These are phyloP conservation scores for Friedmanniomyces endolithicus DNA, from an alignment of 495 filamentous ascomycete species.

Conservation along the genomic window DNA sequence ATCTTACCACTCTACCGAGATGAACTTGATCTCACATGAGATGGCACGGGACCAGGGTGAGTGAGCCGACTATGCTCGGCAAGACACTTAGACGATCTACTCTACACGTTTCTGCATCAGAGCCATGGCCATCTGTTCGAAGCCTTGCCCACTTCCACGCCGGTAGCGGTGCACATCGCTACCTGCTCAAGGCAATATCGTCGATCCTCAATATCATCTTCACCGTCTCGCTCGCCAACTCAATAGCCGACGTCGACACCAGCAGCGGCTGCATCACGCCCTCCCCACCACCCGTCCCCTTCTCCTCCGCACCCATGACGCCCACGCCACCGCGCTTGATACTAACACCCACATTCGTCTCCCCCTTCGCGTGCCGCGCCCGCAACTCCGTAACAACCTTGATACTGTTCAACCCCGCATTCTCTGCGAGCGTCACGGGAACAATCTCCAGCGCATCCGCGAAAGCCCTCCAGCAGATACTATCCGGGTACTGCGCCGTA, in stretches of 20 bases:
- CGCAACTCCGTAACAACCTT: slow-evolving; percentile 96
- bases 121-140: background rate
- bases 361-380: slow-evolving; percentile 83
- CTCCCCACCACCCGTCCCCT: slow-evolving; percentile 65
- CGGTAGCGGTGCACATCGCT: background rate
- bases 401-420: slow-evolving; percentile 92
- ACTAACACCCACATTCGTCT: slow-evolving; percentile 91
- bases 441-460: slow-evolving; percentile 97
- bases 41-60: too few relatives aligned
- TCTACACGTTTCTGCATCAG: background rate
- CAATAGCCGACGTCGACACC: slow-evolving; percentile 92
- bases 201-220: slow-evolving; percentile 99
- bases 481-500: slow-evolving; percentile 74
- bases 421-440: slow-evolving; percentile 91
- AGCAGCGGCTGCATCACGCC: slow-evolving; percentile 93
- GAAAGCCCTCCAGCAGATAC: slow-evolving; percentile 97
- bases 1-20: background rate
- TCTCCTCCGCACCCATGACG: slow-evolving; percentile 91
- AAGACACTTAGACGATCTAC: slow-evolving; percentile 3
- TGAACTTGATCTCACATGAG: slow-evolving; percentile 16
- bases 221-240: slow-evolving; percentile 91
- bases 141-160: background rate
- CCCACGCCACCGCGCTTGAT: slow-evolving; percentile 91
- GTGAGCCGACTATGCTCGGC: too few relatives aligned
- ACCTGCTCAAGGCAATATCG: slow-evolving; percentile 57